Base-by-base conservation (phyloP, 2,329 filamentous ascomycete genomes). In the Aspergillus flavus region DNA sequence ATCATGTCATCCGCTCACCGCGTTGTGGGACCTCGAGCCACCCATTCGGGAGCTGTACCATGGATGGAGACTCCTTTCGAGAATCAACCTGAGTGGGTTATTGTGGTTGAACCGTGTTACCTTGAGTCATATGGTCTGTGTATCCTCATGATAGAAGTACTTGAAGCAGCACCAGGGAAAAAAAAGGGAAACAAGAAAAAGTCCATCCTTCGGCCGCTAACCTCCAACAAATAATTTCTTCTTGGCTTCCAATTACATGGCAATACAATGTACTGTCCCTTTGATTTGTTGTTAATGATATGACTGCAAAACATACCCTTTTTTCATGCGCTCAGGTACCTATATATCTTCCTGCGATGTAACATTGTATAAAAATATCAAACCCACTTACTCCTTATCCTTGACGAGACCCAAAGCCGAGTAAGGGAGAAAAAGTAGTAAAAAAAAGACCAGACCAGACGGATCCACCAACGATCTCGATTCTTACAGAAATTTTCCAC, bases 1-100 rank as follows among this genome's bases (percentile, higher is more conserved):
- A 41, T 45, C 43, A 36, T 61, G 61, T 65, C 64, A 65, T 58
- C 61, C 59, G 64, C 43, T 61, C 62, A 64, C 64, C 56, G 61
- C 58, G 48, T 63, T 61, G 61, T 61, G 64, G 64, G 64, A 65
- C 56, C 48, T 52, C 63, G 61, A 61, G 39, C 62, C 58, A 58
- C 58, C 30, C 30, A 57, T 59, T 63, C 57, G 55, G 64, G 55
- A 54, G 56, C 28, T 59, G 61, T 63, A 59, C 59, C 64, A 61
- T 62, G 48, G 48, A 34, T 32, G 28, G 21, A 32, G 46, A 28
- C 46, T 50, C 46, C 26, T 28, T 50, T 30, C 16, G 23, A 30
- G 46, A 50, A 50, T 50, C 46, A 50, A 28, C 46, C 46, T 50
- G 46, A 50, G 48, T 34, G 48, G 48, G 28, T n/a, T 52, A 10